Evolutionary conservation across 257 asterid species (phyloP).

Genomic region (Haberlea rhodopensis): DNA sequence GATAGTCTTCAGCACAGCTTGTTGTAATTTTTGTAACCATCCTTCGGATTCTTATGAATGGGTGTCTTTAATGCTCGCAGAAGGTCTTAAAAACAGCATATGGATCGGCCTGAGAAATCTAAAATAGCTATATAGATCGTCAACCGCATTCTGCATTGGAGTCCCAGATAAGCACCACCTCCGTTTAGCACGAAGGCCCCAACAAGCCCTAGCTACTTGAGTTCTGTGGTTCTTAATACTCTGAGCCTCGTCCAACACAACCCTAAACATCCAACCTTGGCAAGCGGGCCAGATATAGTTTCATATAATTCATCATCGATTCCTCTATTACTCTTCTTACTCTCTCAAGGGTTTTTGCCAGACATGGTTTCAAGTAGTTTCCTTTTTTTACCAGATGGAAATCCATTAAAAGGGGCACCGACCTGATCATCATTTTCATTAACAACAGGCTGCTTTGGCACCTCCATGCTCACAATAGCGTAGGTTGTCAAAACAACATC

Average conservation of each 20-base stretch:
- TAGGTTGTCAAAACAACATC: conserved; percentile 96
- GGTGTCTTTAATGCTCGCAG: conserved; percentile 76
- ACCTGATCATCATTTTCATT: conserved; percentile 62
- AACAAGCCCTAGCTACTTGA: conserved; percentile 96
- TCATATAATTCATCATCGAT: conserved; percentile 52
- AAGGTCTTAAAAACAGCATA: conserved; percentile 71
- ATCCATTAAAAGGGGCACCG: conserved; percentile 39
- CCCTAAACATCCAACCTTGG: conserved; percentile 96
- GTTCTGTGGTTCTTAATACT: conserved; percentile 94
- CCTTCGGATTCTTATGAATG: conserved; percentile 70
- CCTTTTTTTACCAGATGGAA: conserved; percentile 57
- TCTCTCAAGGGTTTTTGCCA: conserved; percentile 42
- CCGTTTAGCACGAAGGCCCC: conserved; percentile 99
- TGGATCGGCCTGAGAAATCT: conserved; percentile 94
- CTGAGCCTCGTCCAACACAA: conserved; percentile 97
- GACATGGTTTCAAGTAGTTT: conserved; percentile 43
- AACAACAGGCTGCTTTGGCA: conserved; percentile 92
- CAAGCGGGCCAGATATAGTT: conserved; percentile 75
- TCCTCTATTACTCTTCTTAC: conserved; percentile 68
- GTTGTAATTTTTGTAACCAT: conserved; percentile 82
- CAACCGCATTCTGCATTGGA: conserved; percentile 93
- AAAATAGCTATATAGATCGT: conserved; percentile 95
- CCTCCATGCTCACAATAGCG: conserved; percentile 98
- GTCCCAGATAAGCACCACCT: conserved; percentile 99
- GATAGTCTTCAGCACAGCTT: conserved; percentile 87